These are phyloP conservation scores for Daldinia sp. DNA, from an alignment of 2,329 filamentous ascomycete genomes.

Conservation along the genomic window DNA sequence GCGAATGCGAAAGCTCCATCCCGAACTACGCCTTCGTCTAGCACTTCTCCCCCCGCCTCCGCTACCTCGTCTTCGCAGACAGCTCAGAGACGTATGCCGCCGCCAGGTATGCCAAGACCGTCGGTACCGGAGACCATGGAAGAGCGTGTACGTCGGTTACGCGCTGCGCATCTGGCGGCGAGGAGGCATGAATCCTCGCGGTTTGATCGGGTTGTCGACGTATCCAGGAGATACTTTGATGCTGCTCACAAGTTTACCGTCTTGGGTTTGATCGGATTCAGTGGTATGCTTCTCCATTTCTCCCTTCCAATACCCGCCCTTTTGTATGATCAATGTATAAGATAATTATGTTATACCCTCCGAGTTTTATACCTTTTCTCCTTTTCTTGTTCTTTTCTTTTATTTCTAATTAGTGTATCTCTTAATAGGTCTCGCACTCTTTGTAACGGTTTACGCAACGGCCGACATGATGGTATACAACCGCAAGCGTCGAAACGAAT, in stretches of 20 bases:
- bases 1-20: slow-evolving; percentile 67
- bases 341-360: too few relatives aligned
- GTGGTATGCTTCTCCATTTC: slow-evolving; percentile 53
- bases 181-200: slow-evolving; percentile 65
- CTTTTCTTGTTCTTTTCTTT: neutral
- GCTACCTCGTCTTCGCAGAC: slow-evolving; percentile 15
- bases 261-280: slow-evolving; percentile 63
- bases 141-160: slow-evolving; percentile 73
- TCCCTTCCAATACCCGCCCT: too few relatives aligned
- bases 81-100: slow-evolving; percentile 23
- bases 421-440: slow-evolving; percentile 58
- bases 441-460: slow-evolving; percentile 66
- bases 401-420: neutral
- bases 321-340: too few relatives aligned
- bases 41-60: slow-evolving; percentile 17
- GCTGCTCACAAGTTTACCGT: slow-evolving; percentile 65
- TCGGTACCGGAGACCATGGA: slow-evolving; percentile 67
- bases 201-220: slow-evolving; percentile 59
- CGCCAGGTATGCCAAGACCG: slow-evolving; percentile 44
- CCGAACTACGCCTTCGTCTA: slow-evolving; percentile 25
- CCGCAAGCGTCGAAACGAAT: slow-evolving; percentile 66
- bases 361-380: too few relatives aligned
- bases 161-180: slow-evolving; percentile 73
- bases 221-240: slow-evolving; percentile 61
- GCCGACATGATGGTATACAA: slow-evolving; percentile 70